phyloP scores from a whole-genome alignment of 352 stramenopile species.

The Globisporangium apiculatum region DNA sequence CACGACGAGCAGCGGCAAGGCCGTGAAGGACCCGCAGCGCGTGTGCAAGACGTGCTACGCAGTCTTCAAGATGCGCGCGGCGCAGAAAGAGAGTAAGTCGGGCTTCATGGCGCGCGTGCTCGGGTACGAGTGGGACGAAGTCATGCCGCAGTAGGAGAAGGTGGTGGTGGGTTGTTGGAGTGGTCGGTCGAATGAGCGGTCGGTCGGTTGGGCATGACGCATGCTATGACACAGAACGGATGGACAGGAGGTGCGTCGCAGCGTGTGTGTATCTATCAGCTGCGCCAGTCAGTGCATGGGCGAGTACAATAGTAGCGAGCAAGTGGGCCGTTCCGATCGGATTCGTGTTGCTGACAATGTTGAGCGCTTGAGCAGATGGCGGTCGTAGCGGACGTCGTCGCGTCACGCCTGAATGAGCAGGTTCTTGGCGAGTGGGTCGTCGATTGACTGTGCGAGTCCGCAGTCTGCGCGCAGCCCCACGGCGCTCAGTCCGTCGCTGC shows the following conservation, averaged over 20 bases:
- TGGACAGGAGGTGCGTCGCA: too few species aligned
- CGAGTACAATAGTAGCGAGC: too few species aligned
- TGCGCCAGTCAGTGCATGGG: too few species aligned
- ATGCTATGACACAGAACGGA: too few species aligned
- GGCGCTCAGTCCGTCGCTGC: constrained; percentile 38
- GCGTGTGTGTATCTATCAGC: too few species aligned
- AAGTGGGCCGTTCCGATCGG: too few species aligned
- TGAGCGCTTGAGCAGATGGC: too few species aligned
- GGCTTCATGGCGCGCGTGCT: constrained; percentile 78
- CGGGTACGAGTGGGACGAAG: constrained; percentile 83
- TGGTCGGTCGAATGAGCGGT: neutral
- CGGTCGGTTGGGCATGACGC: too few species aligned
- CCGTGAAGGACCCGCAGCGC: constrained; percentile 72
- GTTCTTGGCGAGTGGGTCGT: constrained; percentile 30
- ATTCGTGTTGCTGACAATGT: neutral
- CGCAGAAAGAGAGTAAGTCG: constrained; percentile 80
- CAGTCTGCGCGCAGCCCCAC: constrained; percentile 59
- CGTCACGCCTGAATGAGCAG: constrained; percentile 3
- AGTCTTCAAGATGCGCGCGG: constrained; percentile 80
- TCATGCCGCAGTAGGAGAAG: constrained; percentile 12
- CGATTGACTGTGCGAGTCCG: constrained; percentile 36
- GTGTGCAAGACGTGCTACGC: constrained; percentile 79
- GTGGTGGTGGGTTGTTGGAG: neutral
- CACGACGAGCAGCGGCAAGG: constrained; percentile 50
- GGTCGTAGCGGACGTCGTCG: neutral